phyloP scores from a whole-genome alignment of 2,329 filamentous ascomycete species.

The Alternaria viburni region DNA sequence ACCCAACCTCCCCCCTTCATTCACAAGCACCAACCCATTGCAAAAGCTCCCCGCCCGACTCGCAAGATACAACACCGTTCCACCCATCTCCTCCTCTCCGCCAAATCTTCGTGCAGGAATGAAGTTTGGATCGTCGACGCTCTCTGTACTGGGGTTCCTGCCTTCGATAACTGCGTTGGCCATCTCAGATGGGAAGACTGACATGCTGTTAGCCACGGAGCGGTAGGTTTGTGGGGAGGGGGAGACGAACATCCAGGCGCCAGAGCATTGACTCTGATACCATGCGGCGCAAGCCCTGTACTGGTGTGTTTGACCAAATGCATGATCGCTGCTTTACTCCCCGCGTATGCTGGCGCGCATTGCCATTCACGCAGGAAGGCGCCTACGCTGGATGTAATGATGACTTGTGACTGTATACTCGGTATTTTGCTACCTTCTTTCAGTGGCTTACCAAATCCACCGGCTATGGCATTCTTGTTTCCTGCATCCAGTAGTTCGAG shows the following conservation, averaged over 20 bases:
- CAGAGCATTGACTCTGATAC: conserved; percentile 57
- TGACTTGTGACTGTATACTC: neutral
- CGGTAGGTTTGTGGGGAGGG: neutral
- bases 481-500: conserved; percentile 50
- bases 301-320: conserved; percentile 56
- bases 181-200: conserved; percentile 23
- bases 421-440: neutral
- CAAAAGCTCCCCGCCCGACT: conserved; percentile 50
- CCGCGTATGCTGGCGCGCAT: neutral
- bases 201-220: neutral
- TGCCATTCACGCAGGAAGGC: neutral
- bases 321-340: neutral
- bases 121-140: neutral
- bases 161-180: conserved; percentile 2
- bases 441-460: neutral
- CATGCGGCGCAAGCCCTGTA: conserved; percentile 46
- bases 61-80: conserved; percentile 51
- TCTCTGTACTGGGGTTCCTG: conserved; percentile 7
- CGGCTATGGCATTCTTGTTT: conserved; percentile 27
- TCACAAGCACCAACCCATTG: conserved; percentile 24
- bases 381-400: neutral
- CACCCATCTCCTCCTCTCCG: conserved; percentile 51
- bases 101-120: conserved; percentile 44
- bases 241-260: conserved; percentile 49
- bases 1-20: conserved; percentile 19